These are phyloP conservation scores for Tremella yokohamensis DNA, from an alignment of 768 basidiomycete genomes.

Conservation along the genomic window DNA sequence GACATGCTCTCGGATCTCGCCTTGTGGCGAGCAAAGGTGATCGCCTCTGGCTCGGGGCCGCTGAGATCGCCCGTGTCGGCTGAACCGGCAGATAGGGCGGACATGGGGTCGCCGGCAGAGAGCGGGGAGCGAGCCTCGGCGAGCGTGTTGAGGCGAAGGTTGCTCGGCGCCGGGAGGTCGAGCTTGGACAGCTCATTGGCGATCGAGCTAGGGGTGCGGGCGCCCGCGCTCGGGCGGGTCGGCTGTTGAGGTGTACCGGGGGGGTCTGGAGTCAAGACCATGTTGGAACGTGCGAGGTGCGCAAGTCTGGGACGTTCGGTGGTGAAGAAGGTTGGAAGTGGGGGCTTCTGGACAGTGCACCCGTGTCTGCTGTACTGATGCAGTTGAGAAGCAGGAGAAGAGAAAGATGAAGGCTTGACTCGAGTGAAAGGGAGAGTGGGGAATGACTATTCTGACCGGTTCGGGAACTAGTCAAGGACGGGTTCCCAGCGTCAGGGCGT, in stretches of 20 bases:
- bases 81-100: slow-evolving; percentile 10
- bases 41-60: slow-evolving; percentile 49
- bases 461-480: neutral
- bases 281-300: too few species aligned
- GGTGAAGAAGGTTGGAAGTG: too few species aligned
- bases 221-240: neutral
- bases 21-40: slow-evolving; percentile 30
- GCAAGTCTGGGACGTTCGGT: too few species aligned
- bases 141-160: slow-evolving; percentile 25
- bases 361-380: too few species aligned
- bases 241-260: slow-evolving; percentile 6
- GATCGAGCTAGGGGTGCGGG: slow-evolving; percentile 42
- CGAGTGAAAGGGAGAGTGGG: too few species aligned
- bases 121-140: slow-evolving; percentile 8
- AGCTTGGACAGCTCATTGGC: slow-evolving; percentile 46
- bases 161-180: slow-evolving; percentile 41
- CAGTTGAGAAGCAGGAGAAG: too few species aligned
- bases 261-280: slow-evolving; percentile 1
- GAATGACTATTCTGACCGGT: too few species aligned
- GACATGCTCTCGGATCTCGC: slow-evolving; percentile 43
- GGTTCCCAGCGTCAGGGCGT: neutral
- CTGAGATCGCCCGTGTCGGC: slow-evolving; percentile 38
- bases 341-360: too few species aligned
- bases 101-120: neutral
- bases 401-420: too few species aligned